These are phyloP conservation scores for Sarocladiaceae sp. DNA, from an alignment of 2,329 filamentous ascomycete genomes.

Conservation along the genomic window DNA sequence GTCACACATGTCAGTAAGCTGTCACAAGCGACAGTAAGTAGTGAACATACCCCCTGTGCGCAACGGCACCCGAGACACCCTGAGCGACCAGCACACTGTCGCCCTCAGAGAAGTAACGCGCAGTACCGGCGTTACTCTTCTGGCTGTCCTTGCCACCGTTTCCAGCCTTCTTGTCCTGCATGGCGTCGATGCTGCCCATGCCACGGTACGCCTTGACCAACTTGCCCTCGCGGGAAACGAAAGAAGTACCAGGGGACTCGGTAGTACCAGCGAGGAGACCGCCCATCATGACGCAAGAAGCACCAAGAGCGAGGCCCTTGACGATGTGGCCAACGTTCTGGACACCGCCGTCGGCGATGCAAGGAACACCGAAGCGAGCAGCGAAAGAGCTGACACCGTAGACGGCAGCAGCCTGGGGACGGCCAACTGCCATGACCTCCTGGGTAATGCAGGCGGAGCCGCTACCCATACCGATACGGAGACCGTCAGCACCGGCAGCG, in stretches of 20 bases:
- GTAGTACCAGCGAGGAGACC: slow-evolving; percentile 95
- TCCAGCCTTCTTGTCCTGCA: slow-evolving; percentile 98
- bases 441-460: slow-evolving; percentile 98
- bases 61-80: slow-evolving; percentile 83
- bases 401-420: slow-evolving; percentile 90
- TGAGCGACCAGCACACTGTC: slow-evolving; percentile 93
- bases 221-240: slow-evolving; percentile 93
- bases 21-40: neutral
- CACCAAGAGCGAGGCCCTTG: slow-evolving; percentile 92
- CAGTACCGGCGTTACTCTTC: slow-evolving; percentile 88
- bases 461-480: slow-evolving; percentile 98
- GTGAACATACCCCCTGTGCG: slow-evolving; percentile 58
- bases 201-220: slow-evolving; percentile 98
- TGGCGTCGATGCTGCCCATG: slow-evolving; percentile 98
- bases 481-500: slow-evolving; percentile 87
- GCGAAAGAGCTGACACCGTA: slow-evolving; percentile 87
- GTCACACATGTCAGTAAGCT: slow-evolving; percentile 23
- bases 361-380: slow-evolving; percentile 88
- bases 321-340: slow-evolving; percentile 99
- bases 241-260: slow-evolving; percentile 94
- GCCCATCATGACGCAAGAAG: slow-evolving; percentile 98
- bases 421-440: slow-evolving; percentile 98
- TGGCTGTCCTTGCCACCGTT: slow-evolving; percentile 64
- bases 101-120: slow-evolving; percentile 96
- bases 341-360: slow-evolving; percentile 95